Conservation (phyloP, 148 eudicot species). For the Euryodendron excelsum region DNA sequence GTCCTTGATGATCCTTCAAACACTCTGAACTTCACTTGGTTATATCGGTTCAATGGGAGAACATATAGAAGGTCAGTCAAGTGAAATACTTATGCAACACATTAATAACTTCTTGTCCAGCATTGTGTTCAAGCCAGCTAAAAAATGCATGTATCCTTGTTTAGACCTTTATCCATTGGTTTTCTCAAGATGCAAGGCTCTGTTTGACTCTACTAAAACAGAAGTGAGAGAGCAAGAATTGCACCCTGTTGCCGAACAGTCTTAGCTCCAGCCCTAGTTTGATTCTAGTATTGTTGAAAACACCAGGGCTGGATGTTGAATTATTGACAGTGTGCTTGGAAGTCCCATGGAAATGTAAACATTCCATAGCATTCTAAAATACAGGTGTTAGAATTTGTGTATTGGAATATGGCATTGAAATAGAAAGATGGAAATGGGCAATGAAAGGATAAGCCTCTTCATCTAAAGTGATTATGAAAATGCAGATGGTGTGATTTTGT, state of each 20-base stretch:
- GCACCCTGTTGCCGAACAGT: not conserved
- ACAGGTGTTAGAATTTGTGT: not conserved
- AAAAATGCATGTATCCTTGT: not conserved
- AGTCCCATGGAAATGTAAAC: not conserved
- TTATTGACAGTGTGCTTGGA: not conserved
- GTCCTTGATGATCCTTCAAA: not conserved
- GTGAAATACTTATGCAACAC: not conserved
- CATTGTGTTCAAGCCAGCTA: not conserved
- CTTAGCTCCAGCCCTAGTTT: not conserved
- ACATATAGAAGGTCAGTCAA: constrained; percentile 18
- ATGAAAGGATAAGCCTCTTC: not conserved
- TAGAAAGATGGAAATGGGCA: not conserved
- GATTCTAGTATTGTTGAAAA: not conserved
- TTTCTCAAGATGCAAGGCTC: not conserved
- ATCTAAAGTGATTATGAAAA: not conserved
- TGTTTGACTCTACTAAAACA: not conserved
- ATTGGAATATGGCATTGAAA: not conserved
- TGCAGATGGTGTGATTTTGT: not conserved
- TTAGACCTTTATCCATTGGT: not conserved
- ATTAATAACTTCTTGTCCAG: not conserved
- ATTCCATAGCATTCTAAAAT: not conserved
- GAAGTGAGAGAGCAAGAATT: not conserved
- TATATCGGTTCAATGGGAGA: constrained; percentile 3
- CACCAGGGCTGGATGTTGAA: not conserved
- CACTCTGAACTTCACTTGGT: not conserved